Evolutionary conservation across 768 basidiomycete species (phyloP), one percentile per base, ranked within the genome.

Genomic region (Cytidiella melzeri): DNA sequence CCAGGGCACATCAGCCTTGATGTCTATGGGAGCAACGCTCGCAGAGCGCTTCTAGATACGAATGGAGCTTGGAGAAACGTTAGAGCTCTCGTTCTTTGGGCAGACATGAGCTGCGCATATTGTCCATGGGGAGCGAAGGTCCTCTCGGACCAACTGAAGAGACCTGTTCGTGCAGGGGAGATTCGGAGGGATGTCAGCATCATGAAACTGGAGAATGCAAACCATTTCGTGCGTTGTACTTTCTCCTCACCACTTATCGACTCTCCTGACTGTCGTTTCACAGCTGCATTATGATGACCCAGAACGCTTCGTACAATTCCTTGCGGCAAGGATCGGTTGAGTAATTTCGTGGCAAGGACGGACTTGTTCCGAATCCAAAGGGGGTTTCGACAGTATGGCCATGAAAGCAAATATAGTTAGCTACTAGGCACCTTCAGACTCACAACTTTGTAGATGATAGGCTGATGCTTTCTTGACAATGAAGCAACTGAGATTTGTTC

Each of bases 201-300:
- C 20, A 19, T 50, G 38, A 28, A 42, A 23, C 10, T 50, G 23
- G 19, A 40, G 20, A 13, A 27, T 9, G 48, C 41, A 36, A 50
- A 50, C 20, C 48, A 50, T 36, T 50, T 50, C 34, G 48, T 50
- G 25, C 24, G 48, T 43, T 30, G n/a, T 3, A 36, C 15, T 15
- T 34, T 7, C 15, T 7, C 15, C 30, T 7, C 30, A 7, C 7
- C 15, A 34, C 9, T 34, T 7, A 7, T 34, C 30, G 30, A 34
- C 30, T 7, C 7, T 7, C 9, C 30, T 34, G 9, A 34, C 30
- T 15, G 30, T 34, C 15, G 7, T 15, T 15, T 15, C 9, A 15
- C 30, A 34, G 30, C 15, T 34, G 15, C 30, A 34, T 15, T 34
- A 34, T 15, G 30, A 34, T 34, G 30, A 34, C 9, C 30, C 30